phyloP scores from a whole-genome alignment of 805 yeast genomes.

The Candida patagonica region DNA sequence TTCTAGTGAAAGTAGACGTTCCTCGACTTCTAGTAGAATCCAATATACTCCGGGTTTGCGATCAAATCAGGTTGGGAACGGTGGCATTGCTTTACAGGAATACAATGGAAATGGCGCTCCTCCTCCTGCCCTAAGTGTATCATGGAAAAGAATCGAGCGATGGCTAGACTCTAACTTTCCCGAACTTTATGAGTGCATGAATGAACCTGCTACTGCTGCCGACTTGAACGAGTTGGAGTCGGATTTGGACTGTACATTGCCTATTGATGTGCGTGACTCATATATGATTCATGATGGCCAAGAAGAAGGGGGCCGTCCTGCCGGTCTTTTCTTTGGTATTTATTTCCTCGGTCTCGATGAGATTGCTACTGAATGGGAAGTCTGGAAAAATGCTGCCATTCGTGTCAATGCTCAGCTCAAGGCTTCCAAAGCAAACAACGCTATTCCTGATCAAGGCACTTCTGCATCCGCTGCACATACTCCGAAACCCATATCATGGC shows the following conservation, averaged over 20 bases:
- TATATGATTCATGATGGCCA: slow-evolving; percentile 87
- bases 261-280: slow-evolving; percentile 74
- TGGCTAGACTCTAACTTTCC: slow-evolving; percentile 77
- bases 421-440: slow-evolving; percentile 20
- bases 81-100: slow-evolving; percentile 30
- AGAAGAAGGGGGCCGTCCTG: slow-evolving; percentile 61
- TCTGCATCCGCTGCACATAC: slow-evolving; percentile 5
- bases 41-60: slow-evolving; percentile 30
- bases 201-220: slow-evolving; percentile 67
- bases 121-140: slow-evolving; percentile 53
- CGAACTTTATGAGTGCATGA: slow-evolving; percentile 70
- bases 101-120: slow-evolving; percentile 50
- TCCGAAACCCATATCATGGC: slow-evolving; percentile 18
- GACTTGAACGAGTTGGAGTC: slow-evolving; percentile 79
- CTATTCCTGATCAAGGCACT: slow-evolving; percentile 8
- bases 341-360: slow-evolving; percentile 74
- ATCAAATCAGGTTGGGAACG: slow-evolving; percentile 26
- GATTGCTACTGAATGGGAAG: slow-evolving; percentile 66
- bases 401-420: slow-evolving; percentile 17
- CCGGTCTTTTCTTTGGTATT: slow-evolving; percentile 73
- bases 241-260: slow-evolving; percentile 66
- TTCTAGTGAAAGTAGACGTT: slow-evolving; percentile 18
- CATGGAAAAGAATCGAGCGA: slow-evolving; percentile 83
- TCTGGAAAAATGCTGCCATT: slow-evolving; percentile 56
- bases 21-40: slow-evolving; percentile 14